Evolutionary conservation across 2,329 filamentous ascomycete genomes (phyloP), one percentile per base, ranked within the genome.

Genomic region (Sporothrix protearum): DNA sequence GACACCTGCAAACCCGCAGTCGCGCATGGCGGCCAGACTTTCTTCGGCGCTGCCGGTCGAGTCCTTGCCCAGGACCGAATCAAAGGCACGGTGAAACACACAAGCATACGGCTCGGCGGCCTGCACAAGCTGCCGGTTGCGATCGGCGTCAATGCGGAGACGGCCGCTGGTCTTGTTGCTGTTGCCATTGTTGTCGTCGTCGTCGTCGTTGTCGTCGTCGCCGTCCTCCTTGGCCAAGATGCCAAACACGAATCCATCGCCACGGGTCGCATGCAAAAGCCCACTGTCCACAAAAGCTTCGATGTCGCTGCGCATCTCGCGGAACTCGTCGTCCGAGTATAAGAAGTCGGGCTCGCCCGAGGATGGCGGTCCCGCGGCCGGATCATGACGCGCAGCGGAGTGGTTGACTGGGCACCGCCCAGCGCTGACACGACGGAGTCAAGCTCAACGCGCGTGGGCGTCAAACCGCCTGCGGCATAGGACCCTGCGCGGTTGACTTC

Each of bases 211-310:
- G 0, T 25, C 16, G 9, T 9, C 10, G n/a, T 66, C 47, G 0
- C 49, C 8, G 8, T n/a, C 49, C n/a, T n/a, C 49, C n/a, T 7
- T 2, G 45, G 69, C 72, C 14, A 88, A 73, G 1, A 85, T 78
- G 4, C 86, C 86, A 74, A 88, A 87, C 8, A 89, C 86, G 74
- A 89, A 88, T 0, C 85, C 85, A 73, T 88, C 87, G 3, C 85
- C 85, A 16, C 80, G 79, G 1, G 75, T 74, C 0, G 78, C 74
- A 33, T 80, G 75, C 69, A 88, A 76, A 3, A 81, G 71, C 0
- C 80, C 80, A 0, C 80, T 76, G 0, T 75, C 74, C 64, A 79
- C 81, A 76, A 87, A 82, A 0, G 61, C 73, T 0, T 19, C 63
- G 10, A 88, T 82, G 8, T 78, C 75, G 1, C 74, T 70, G 53